Evolutionary conservation across 73 alveolate species (phyloP).

Genomic region (Tetrahymena borealis): DNA sequence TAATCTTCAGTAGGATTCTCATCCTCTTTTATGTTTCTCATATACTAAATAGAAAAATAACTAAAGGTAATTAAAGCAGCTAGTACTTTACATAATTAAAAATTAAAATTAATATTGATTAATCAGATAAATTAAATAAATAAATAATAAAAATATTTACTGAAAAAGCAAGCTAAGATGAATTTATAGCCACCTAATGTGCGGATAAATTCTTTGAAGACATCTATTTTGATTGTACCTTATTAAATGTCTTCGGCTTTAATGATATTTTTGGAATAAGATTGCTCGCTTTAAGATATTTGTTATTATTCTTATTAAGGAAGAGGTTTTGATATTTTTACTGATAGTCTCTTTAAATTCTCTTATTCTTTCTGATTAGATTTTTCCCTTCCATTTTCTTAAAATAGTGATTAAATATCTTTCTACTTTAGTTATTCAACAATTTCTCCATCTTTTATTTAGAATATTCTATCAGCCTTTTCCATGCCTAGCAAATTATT

Average conservation of each 20-base stretch:
- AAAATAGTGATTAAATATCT: not conserved
- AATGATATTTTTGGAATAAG: not conserved
- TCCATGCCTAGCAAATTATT: not conserved
- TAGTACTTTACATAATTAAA: not conserved
- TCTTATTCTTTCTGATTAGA: not conserved
- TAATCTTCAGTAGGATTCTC: not conserved
- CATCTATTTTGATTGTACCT: not conserved
- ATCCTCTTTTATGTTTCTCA: too few species aligned
- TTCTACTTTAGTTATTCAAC: not conserved
- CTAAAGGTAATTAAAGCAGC: not conserved
- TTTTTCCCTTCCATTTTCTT: not conserved
- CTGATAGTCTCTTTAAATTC: not conserved
- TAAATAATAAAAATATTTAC: not conserved
- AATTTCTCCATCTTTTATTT: not conserved
- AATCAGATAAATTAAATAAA: not conserved
- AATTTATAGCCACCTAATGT: not conserved
- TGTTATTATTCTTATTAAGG: not conserved
- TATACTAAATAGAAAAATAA: too few species aligned
- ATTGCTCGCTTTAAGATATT: too few species aligned
- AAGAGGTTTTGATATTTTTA: not conserved
- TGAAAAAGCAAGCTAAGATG: not conserved
- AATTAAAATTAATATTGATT: not conserved
- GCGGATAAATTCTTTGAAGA: not conserved
- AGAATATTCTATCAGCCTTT: not conserved
- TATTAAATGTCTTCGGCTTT: not conserved